Conservation (phyloP, 495 filamentous ascomycete genomes). For the Penicillium antarcticum region DNA sequence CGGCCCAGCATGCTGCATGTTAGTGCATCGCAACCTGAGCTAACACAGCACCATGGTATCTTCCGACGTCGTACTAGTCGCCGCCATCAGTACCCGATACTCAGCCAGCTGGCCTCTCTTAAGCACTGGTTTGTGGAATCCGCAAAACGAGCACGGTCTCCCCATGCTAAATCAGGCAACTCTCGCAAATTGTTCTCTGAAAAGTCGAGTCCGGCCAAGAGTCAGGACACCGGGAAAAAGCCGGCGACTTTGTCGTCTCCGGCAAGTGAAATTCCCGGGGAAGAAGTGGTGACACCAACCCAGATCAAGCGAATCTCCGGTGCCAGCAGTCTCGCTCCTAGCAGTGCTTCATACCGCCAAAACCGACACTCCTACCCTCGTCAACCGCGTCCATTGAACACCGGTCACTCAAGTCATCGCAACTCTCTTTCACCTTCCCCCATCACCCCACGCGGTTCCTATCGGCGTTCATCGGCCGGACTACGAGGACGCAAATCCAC, state of each 20-base stretch:
- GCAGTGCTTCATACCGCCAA: constrained; percentile 45
- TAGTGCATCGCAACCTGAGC: constrained; percentile 67
- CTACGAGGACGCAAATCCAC: constrained; percentile 93
- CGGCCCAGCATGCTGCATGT: constrained; percentile 77
- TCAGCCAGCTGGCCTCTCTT: constrained; percentile 76
- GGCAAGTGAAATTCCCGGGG: constrained; percentile 14
- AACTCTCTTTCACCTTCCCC: constrained; percentile 88
- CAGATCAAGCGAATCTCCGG: constrained; percentile 43
- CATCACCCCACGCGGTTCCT: constrained; percentile 80
- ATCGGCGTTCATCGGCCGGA: constrained; percentile 69
- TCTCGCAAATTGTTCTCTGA: constrained; percentile 41
- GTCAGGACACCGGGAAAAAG: constrained; percentile 36
- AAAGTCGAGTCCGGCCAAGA: constrained; percentile 42
- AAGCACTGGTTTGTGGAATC: constrained; percentile 86
- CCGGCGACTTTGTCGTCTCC: constrained; percentile 15
- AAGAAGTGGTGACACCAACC: constrained; percentile 36
- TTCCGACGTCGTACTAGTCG: constrained; percentile 52
- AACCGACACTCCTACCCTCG: constrained; percentile 47
- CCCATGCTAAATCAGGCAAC: constrained; percentile 37
- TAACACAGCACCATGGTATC: constrained; percentile 53
- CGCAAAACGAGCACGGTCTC: constrained; percentile 70
- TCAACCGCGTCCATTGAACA: constrained; percentile 49
- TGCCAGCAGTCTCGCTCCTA: constrained; percentile 44
- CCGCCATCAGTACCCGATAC: constrained; percentile 66
- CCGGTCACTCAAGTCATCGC: constrained; percentile 58